Conservation (phyloP, 805 yeast genomes). For the Saccharomyces cerevisiae region DNA sequence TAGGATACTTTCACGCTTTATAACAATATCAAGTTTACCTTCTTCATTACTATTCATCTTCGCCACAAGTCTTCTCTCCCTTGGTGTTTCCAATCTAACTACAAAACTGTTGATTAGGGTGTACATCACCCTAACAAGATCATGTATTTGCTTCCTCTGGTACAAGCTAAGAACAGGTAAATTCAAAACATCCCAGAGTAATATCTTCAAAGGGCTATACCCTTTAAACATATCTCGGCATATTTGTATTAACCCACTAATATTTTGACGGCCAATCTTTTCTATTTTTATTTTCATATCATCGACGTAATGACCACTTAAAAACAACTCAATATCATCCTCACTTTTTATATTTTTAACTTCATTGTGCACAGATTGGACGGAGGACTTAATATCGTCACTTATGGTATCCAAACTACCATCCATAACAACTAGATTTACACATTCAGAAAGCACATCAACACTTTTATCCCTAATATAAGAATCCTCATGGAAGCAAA, state of each 20-base stretch:
- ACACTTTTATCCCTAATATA: slow-evolving; percentile 45
- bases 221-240: slow-evolving; percentile 25
- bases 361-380: slow-evolving; percentile 11
- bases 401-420: slow-evolving; percentile 58
- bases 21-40: slow-evolving; percentile 38
- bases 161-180: slow-evolving; percentile 50
- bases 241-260: slow-evolving; percentile 20
- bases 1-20: slow-evolving; percentile 45
- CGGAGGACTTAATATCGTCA: slow-evolving; percentile 45
- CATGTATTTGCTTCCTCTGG: slow-evolving; percentile 56
- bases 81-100: slow-evolving; percentile 61
- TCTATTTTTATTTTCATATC: slow-evolving; percentile 18
- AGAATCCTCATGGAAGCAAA: slow-evolving; percentile 48
- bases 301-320: slow-evolving; percentile 13
- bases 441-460: slow-evolving; percentile 38
- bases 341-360: slow-evolving; percentile 12
- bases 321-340: slow-evolving; percentile 10
- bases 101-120: slow-evolving; percentile 49
- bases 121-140: slow-evolving; percentile 57
- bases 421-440: slow-evolving; percentile 60
- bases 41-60: slow-evolving; percentile 36
- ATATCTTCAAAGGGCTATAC: slow-evolving; percentile 46
- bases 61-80: slow-evolving; percentile 58
- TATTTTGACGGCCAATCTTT: slow-evolving; percentile 20
- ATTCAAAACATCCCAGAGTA: slow-evolving; percentile 65